phyloP scores from a whole-genome alignment of 2,329 filamentous ascomycete genomes.

The Pseudonectria buxi region DNA sequence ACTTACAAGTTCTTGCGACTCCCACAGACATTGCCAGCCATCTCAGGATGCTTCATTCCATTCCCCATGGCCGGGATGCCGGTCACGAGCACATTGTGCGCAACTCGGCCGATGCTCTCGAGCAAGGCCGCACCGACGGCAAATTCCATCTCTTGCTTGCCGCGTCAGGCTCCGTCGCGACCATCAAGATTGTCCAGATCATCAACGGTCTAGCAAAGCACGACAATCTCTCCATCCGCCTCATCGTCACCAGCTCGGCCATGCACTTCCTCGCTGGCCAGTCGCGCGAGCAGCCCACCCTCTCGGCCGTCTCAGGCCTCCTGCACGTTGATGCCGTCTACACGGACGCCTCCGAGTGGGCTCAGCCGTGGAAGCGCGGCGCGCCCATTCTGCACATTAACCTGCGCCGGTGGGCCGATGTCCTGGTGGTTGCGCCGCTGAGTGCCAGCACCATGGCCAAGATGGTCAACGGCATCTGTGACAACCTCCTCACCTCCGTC shows the following conservation, averaged over 20 bases:
- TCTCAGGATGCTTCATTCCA: conserved; percentile 16
- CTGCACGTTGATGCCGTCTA: conserved; percentile 77
- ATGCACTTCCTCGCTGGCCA: conserved; percentile 71
- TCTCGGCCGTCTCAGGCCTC: conserved; percentile 51
- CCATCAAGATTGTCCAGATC: conserved; percentile 73
- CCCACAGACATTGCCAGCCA: background rate
- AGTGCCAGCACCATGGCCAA: conserved; percentile 84
- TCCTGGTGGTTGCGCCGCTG: conserved; percentile 74
- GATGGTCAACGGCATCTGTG: conserved; percentile 68
- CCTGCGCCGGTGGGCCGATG: conserved; percentile 68
- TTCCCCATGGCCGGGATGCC: conserved; percentile 15
- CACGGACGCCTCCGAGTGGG: conserved; percentile 81
- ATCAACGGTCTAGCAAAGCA: conserved; percentile 47
- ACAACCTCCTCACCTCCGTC: conserved; percentile 67
- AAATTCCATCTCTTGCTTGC: conserved; percentile 38
- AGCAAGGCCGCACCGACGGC: conserved; percentile 28
- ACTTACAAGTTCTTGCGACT: too few relatives aligned
- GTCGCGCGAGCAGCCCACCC: conserved; percentile 65
- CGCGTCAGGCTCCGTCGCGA: conserved; percentile 60
- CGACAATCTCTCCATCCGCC: conserved; percentile 66
- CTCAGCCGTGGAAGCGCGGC: conserved; percentile 66
- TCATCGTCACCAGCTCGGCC: conserved; percentile 72
- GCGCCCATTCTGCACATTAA: conserved; percentile 87
- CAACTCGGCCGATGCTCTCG: conserved; percentile 26
- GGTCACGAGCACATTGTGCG: conserved; percentile 17